A percentile compares a stretch with the other conserved stretches of the same genome.
These are phyloP conservation scores for Sistotremastrum suecicum DNA, from an alignment of 768 basidiomycete genomes.

Conservation along the genomic window DNA sequence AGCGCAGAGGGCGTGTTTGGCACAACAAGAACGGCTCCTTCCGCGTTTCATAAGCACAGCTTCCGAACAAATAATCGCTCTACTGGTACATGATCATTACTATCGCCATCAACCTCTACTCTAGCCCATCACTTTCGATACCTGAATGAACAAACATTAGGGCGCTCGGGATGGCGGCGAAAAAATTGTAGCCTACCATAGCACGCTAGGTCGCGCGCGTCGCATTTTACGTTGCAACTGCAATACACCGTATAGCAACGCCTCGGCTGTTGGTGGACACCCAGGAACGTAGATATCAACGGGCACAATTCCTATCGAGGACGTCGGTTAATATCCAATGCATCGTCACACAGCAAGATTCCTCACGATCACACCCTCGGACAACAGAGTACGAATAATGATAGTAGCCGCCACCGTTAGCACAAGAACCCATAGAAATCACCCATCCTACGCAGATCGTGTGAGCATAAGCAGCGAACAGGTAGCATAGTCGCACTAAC, in stretches of 20 bases:
- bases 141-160: not conserved
- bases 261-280: conserved; percentile 92
- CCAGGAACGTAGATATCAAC: conserved; percentile 98
- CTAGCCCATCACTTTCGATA: conserved; percentile 5
- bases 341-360: conserved; percentile 2
- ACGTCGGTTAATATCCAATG: conserved; percentile 3
- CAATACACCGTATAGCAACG: conserved; percentile 90
- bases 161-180: not conserved
- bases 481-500: conserved; percentile 26
- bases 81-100: no score
- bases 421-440: conserved; percentile 99
- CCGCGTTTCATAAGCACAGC: no score
- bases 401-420: conserved; percentile 95
- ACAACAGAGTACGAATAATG: conserved; percentile 99
- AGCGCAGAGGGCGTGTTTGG: no score
- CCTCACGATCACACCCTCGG: conserved; percentile 88
- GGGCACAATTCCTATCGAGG: conserved; percentile 72
- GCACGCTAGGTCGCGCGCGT: conserved; percentile 67
- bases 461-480: conserved; percentile 2
- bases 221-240: conserved; percentile 96
- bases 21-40: no score
- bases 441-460: conserved; percentile 63
- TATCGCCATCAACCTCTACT: no score
- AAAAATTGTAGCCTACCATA: conserved; percentile 46
- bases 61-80: no score